phyloP scores from a whole-genome alignment of 306 rosid species.

The Elaeagnus macrophylla region DNA sequence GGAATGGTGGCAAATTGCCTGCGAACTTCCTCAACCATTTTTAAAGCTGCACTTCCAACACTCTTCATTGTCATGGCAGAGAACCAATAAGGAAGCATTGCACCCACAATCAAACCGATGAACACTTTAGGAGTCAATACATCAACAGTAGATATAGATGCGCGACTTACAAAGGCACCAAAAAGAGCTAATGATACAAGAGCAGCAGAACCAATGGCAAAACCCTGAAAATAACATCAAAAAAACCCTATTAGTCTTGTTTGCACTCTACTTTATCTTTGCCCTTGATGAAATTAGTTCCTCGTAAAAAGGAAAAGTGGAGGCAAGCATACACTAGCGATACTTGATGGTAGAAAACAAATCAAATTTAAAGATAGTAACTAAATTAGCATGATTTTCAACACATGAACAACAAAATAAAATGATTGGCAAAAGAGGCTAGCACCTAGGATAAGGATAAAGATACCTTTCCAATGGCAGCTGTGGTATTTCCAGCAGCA shows the following conservation, averaged over 20 bases:
- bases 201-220: constrained; percentile 95
- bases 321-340: no score
- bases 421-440: no score
- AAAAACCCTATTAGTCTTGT: not conserved
- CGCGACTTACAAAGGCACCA: constrained; percentile 96
- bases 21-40: constrained; percentile 99
- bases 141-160: constrained; percentile 56
- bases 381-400: no score
- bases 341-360: no score
- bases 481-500: constrained; percentile 83
- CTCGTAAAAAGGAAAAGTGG: no score
- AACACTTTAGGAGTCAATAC: constrained; percentile 88
- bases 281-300: no score
- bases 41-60: constrained; percentile 91
- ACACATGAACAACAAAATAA: no score
- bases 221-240: constrained; percentile 45
- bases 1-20: constrained; percentile 88
- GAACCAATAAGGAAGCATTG: constrained; percentile 99
- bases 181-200: constrained; percentile 96
- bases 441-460: no score
- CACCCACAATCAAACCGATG: constrained; percentile 80
- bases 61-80: constrained; percentile 99
- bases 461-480: constrained; percentile 90
- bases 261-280: no score
- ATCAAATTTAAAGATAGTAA: no score